Evolutionary conservation across 495 filamentous ascomycete genomes (phyloP).

Genomic region (Aspergillus incahuasiensis): DNA sequence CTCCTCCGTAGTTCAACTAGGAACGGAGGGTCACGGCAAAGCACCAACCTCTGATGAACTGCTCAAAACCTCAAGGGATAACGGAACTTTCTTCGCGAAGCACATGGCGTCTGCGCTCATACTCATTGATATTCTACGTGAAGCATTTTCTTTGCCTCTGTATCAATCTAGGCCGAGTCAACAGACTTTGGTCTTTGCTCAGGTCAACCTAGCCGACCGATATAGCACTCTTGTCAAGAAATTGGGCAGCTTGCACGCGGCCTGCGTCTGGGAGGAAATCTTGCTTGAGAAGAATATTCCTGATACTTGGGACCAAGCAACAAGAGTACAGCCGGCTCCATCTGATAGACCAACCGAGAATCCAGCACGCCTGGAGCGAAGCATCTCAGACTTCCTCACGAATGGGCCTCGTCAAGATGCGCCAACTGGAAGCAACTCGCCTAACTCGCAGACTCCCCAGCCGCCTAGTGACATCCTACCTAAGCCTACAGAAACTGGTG

Average conservation of each 20-base stretch:
- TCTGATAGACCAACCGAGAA: conserved; percentile 41
- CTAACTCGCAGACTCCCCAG: conserved; percentile 24
- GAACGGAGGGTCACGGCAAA: conserved; percentile 15
- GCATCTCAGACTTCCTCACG: conserved; percentile 10
- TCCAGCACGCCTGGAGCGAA: conserved; percentile 25
- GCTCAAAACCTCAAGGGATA: conserved; percentile 29
- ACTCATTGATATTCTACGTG: conserved; percentile 64
- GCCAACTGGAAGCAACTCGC: conserved; percentile 19
- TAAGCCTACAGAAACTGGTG: conserved; percentile 43
- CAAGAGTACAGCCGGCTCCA: conserved; percentile 47
- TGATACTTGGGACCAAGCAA: conserved; percentile 61
- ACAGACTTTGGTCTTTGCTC: conserved; percentile 53
- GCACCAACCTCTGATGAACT: background rate
- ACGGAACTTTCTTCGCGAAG: conserved; percentile 72
- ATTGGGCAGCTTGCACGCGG: conserved; percentile 70
- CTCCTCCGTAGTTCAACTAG: conserved; percentile 49
- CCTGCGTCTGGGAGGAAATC: conserved; percentile 79
- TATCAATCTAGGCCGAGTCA: conserved; percentile 57
- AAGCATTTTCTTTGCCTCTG: conserved; percentile 62
- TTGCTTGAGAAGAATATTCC: conserved; percentile 63
- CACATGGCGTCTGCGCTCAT: conserved; percentile 70
- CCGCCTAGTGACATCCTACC: conserved; percentile 34
- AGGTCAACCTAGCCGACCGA: conserved; percentile 75
- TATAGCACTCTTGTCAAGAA: conserved; percentile 63
- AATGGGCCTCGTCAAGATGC: conserved; percentile 18